Base-by-base conservation (phyloP, 306 rosid genomes). In the Trifolium fragiferum region DNA sequence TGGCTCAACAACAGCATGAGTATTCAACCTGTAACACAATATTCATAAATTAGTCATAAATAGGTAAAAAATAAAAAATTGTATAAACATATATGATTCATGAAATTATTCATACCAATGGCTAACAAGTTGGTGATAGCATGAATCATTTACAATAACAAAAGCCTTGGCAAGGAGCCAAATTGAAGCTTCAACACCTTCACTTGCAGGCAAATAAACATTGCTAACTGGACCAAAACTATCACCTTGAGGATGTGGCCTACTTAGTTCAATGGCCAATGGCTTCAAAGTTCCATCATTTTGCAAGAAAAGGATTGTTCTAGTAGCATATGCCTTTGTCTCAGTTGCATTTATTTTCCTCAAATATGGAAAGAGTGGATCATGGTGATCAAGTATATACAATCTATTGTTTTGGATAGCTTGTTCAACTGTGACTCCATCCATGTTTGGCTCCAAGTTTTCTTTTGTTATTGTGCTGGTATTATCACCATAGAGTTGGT, bases 81-180 rank as follows among this genome's bases (percentile, higher is more conserved):
- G 32, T 21, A 23, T 57, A 57, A 21, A 23, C n/a, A 11, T 4
- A 30, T 4, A 30, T 55, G 8, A 55, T 57, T 11, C 21, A 23
- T 11, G 32, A 57, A 23, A 5, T 21, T 23, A 5, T 21, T 23
- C 62, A 57, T 57, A 57, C 97, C 98, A 93, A 71, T 93, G 97
- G 71, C 81, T 84, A 68, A 93, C 90, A 69, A 93, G 97, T 69
- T 93, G 97, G 75, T 93, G 98, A 83, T 88, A 80, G 55, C 92
- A 90, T 51, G 97, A 76, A 82, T 93, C 97, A 74, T 93, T 96
- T 30, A 97, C 91, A 80, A 89, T 85, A 68, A 89, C 98, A 81
- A 88, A 97, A 66, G 90, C 86, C 76, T 91, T 91, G 70, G 98
- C 98, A 81, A 90, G 84, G 15, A 68, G 83, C 96, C 96, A 90